phyloP scores from a whole-genome alignment of 2,329 filamentous ascomycete genomes.

The Cytospora mali region DNA sequence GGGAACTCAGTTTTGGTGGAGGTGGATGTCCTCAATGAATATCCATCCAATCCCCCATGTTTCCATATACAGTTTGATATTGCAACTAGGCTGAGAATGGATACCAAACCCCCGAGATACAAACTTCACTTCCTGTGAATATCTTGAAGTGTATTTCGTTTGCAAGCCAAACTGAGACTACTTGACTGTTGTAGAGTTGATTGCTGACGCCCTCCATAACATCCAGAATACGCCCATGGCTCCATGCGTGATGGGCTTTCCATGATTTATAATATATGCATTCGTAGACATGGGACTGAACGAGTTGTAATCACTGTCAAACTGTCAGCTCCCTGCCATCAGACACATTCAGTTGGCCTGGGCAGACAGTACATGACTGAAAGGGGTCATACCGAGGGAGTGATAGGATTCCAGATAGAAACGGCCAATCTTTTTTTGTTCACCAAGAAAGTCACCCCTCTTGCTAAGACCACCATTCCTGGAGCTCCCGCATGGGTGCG shows the following conservation, averaged over 20 bases:
- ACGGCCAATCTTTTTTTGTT: too few species aligned
- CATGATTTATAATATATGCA: neutral
- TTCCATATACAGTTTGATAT: neutral
- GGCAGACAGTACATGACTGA: too few species aligned
- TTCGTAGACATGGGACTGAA: neutral
- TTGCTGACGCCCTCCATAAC: neutral
- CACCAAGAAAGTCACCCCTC: too few species aligned
- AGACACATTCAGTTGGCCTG: too few species aligned
- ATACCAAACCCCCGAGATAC: neutral
- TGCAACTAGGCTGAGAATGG: slow-evolving; percentile 4
- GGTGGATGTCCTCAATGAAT: too few species aligned
- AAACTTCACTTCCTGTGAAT: neutral
- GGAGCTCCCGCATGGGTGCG: too few species aligned
- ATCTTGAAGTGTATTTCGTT: neutral
- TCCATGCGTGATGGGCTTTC: neutral
- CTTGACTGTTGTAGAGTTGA: neutral
- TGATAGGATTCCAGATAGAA: too few species aligned
- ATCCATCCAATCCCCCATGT: neutral
- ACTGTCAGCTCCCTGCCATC: too few species aligned
- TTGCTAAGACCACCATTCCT: too few species aligned
- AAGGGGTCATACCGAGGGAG: too few species aligned
- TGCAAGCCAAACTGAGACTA: neutral
- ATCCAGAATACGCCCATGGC: neutral
- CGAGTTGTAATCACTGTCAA: too few species aligned
- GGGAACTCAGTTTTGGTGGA: neutral